Evolutionary conservation across 192 early-diverging fungal species (phyloP), one percentile per base, ranked within the genome.

Genomic region (Linnemannia hyalina): DNA sequence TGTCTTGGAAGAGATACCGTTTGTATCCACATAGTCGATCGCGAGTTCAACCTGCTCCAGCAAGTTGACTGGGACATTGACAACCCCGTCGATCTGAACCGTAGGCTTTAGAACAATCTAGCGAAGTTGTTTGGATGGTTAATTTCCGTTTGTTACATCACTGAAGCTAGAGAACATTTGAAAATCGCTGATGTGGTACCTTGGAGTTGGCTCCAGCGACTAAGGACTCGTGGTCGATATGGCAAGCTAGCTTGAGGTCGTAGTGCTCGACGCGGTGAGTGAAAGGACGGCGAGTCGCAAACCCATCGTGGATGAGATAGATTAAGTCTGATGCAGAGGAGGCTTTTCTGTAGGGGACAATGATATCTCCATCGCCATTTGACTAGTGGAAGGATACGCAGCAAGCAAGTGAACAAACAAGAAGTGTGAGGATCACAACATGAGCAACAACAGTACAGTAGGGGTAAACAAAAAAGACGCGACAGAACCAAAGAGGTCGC

Each of bases 191-290:
- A 35, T 38, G 26, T 38, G 35, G 47, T 87, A 88, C 90, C 77
- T 88, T 87, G 29, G 90, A 76, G 11, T 35, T 77, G 6, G 83
- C 72, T 46, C 83, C 84, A 15, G 80, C 73, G 2, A 86, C 63
- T 11, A 92, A 13, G 20, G 83, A 81, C 63, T 92, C 91, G 55
- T 85, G 81, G 74, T 92, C 89, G 22, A 92, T 77, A 72, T 90
- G 90, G 68, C 90, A 89, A 13, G 80, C 68, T 8, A 89, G 74
- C 23, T 80, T 47, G 20, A 90, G 73, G 7, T n/a, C n/a, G 68
- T 92, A 92, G 3, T 57, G 46, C 68, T 92, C 91, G 3, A 65
- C 38, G 29, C 80, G 52, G 36, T 88, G 82, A 16, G 40, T 32
- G 38, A 89, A 86, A 9, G 41, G 35, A n/a, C 68, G 47, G 32